Base-by-base conservation (phyloP, 306 rosid genomes). In the Oemleria cerasiformis region DNA sequence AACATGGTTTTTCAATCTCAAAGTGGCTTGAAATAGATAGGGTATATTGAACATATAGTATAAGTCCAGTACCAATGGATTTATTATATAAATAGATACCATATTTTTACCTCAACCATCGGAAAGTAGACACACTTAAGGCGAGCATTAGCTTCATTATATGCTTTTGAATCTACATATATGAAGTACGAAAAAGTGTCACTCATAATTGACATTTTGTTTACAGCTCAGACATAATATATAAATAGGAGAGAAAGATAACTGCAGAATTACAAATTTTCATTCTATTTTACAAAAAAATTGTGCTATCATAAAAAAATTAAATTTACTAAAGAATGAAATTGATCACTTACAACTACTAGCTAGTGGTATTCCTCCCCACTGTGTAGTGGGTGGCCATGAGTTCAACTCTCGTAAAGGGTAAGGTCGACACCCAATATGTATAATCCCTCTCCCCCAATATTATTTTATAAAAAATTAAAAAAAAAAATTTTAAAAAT, bases 101-200 rank as follows among this genome's bases (percentile, higher is more conserved):
- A 23, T 59, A 25, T 2, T n/a, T 30, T 56, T 84, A 86, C 94
- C 91, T 84, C 47, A 66, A 41, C 56, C 48, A 80, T 65, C 11
- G 91, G 94, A 40, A 88, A 77, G 82, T 86, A 88, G 34, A 80
- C 87, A 54, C 79, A 80, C 63, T 80, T 88, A 42, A 88, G 69
- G 50, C 89, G 70, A 47, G 91, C 91, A 88, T 86, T 82, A 13
- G 94, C 91, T 77, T 79, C 70, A 50, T 53, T 45, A 17, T 13
- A 20, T 20, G 69, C 67, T n/a, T 19, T 66, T 55, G 86, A 76
- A 48, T 88, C 94, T 86, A 64, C 54, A 75, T 50, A 72, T 62
- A 59, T 21, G 23, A 19, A 42, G 43, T 36, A 60, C n/a, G 38
- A 62, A 40, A 77, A 45, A 72, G 74, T 63, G 34, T 9, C 61